Evolutionary conservation across 768 basidiomycete species (phyloP).

Genomic region (Podaxis pistillaris): DNA sequence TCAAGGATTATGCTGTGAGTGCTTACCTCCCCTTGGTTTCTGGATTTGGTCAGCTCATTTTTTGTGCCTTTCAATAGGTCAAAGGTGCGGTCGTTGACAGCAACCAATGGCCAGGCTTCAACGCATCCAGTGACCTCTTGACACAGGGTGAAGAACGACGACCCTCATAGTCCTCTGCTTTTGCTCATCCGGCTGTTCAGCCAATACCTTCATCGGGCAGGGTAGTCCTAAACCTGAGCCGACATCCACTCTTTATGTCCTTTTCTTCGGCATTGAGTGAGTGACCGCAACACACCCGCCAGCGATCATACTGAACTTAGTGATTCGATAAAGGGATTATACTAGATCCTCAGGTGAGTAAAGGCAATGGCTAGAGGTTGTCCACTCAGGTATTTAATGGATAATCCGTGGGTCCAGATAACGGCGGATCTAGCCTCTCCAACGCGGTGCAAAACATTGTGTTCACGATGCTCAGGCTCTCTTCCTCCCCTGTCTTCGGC

Average conservation of each 20-base stretch:
- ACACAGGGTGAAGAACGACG: constrained; percentile 23
- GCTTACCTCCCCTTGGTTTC: background rate
- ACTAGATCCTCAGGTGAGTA: constrained; percentile 32
- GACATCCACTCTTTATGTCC: constrained; percentile 42
- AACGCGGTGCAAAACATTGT: constrained; percentile 30
- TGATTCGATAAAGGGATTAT: constrained; percentile 35
- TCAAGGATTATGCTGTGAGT: constrained; percentile 53
- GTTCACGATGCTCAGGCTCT: constrained; percentile 37
- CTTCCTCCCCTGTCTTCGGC: constrained; percentile 44
- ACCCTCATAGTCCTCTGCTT: background rate
- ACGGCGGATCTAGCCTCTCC: constrained; percentile 20
- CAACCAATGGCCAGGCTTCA: constrained; percentile 21
- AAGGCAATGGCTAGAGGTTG: background rate
- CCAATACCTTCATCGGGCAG: constrained; percentile 22
- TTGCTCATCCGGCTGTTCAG: constrained; percentile 13
- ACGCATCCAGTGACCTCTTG: constrained; percentile 20
- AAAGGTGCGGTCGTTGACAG: constrained; percentile 29
- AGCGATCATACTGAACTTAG: background rate
- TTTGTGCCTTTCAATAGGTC: constrained; percentile 14
- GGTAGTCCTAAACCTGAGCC: constrained; percentile 29
- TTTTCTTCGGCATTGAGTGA: constrained; percentile 56
- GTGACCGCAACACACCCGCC: constrained; percentile 15
- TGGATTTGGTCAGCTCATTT: background rate
- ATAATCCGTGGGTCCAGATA: background rate
- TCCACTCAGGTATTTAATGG: background rate